These are phyloP conservation scores for Lipomyces orientalis DNA, from an alignment of 805 yeast genomes.

Conservation along the genomic window DNA sequence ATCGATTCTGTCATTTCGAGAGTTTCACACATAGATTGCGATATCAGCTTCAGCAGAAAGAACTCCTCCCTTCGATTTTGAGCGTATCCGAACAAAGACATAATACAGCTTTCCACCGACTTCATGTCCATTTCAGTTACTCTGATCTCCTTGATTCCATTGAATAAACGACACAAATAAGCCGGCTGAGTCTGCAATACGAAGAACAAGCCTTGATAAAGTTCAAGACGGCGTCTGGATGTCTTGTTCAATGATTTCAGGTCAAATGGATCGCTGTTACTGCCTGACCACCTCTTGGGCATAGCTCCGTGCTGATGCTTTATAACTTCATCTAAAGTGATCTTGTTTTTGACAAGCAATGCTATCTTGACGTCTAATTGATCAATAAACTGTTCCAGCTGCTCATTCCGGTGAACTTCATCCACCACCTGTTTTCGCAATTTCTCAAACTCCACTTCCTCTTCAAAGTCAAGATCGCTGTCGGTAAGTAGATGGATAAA, in stretches of 20 bases:
- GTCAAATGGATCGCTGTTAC: conserved; percentile 46
- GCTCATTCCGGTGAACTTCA: conserved; percentile 71
- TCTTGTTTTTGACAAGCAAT: conserved; percentile 76
- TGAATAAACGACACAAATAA: conserved; percentile 66
- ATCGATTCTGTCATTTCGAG: conserved; percentile 30
- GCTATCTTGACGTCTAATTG: conserved; percentile 80
- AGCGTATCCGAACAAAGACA: conserved; percentile 46
- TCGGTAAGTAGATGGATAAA: conserved; percentile 79
- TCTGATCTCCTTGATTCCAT: conserved; percentile 41
- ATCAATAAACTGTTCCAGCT: conserved; percentile 73
- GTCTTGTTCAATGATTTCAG: conserved; percentile 48
- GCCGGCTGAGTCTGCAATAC: conserved; percentile 81
- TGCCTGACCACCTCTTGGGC: conserved; percentile 32
- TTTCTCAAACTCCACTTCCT: conserved; percentile 71
- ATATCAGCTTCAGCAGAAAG: conserved; percentile 64
- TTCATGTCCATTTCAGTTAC: conserved; percentile 46
- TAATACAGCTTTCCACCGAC: conserved; percentile 43
- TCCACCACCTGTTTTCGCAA: conserved; percentile 71
- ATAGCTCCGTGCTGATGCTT: conserved; percentile 50
- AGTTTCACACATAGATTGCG: conserved; percentile 44
- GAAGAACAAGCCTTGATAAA: conserved; percentile 79
- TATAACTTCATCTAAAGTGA: conserved; percentile 72
- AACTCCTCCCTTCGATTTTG: conserved; percentile 70
- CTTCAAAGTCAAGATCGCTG: conserved; percentile 72
- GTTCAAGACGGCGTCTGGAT: conserved; percentile 58